Percentiles rank a stretch among this genome's conserved stretches.
Conservation (phyloP, 495 filamentous ascomycete species). For the Xylaria palmicola region DNA sequence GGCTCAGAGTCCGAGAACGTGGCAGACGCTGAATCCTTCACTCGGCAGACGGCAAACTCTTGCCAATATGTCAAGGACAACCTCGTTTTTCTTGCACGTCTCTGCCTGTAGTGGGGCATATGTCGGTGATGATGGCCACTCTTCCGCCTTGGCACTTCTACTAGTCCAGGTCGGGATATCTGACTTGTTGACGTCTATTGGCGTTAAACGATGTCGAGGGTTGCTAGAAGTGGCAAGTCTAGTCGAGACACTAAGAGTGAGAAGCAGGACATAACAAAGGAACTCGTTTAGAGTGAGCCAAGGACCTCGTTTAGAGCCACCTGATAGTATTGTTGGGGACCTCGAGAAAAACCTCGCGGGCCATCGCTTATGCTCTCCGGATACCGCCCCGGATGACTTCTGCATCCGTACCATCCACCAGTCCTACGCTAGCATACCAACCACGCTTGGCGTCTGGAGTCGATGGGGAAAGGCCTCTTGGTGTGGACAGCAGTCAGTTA, state of each 20-base stretch:
- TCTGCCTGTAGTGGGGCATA: slow-evolving; percentile 13
- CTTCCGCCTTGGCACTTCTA: slow-evolving; percentile 29
- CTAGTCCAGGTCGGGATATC: background rate
- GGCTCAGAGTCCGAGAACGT: background rate
- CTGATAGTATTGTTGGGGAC: too few relatives aligned
- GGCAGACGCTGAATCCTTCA: slow-evolving; percentile 3
- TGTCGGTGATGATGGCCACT: slow-evolving; percentile 21
- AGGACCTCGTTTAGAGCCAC: too few relatives aligned
- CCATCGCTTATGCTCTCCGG: too few relatives aligned
- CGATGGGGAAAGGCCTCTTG: too few relatives aligned
- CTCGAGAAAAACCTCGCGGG: too few relatives aligned
- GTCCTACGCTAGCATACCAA: too few relatives aligned
- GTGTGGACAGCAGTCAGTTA: too few relatives aligned
- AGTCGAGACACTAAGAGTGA: background rate
- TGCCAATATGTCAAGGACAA: background rate
- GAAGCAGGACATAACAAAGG: too few relatives aligned
- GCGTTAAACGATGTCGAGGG: slow-evolving; percentile 5
- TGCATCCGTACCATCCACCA: too few relatives aligned
- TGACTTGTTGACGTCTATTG: slow-evolving; percentile 14
- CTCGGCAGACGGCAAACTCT: background rate
- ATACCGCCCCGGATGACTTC: too few relatives aligned
- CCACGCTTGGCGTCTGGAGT: too few relatives aligned
- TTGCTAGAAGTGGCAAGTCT: background rate
- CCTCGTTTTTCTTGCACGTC: background rate
- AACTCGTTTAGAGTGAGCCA: too few relatives aligned